Conservation (phyloP, 2,329 filamentous ascomycete genomes). For the Xylaria sp. region DNA sequence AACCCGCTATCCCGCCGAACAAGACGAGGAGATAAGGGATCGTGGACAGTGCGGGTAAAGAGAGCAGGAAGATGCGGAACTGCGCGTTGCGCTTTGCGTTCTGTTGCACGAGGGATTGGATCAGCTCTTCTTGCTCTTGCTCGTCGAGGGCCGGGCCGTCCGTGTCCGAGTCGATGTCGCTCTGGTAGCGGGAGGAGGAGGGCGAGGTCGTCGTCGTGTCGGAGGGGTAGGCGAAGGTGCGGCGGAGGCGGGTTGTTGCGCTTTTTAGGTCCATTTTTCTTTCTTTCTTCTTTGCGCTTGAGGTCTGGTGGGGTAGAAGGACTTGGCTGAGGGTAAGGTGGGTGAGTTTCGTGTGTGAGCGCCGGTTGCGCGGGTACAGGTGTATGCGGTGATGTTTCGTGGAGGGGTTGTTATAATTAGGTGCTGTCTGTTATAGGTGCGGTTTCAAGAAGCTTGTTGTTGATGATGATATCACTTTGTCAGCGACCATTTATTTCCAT, state of each 20-base stretch:
- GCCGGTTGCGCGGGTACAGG: too few species aligned
- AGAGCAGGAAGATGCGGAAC: slow-evolving; percentile 67
- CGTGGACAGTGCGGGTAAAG: slow-evolving; percentile 66
- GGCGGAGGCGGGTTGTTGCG: slow-evolving; percentile 71
- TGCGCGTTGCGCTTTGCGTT: slow-evolving; percentile 68
- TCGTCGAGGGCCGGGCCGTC: slow-evolving; percentile 49
- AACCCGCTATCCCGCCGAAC: slow-evolving; percentile 41
- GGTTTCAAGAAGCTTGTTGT: neutral
- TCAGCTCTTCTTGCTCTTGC: slow-evolving; percentile 73
- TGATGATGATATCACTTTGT: neutral
- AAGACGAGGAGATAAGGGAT: slow-evolving; percentile 66
- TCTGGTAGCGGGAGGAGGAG: slow-evolving; percentile 50
- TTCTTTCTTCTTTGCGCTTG: neutral
- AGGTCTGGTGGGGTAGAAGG: too few species aligned
- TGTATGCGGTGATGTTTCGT: neutral
- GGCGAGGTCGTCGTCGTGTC: slow-evolving; percentile 54
- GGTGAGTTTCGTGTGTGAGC: too few species aligned
- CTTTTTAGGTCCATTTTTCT: slow-evolving; percentile 42
- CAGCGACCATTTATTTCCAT: neutral
- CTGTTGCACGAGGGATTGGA: slow-evolving; percentile 62
- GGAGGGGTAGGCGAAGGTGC: slow-evolving; percentile 78
- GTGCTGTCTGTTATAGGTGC: neutral
- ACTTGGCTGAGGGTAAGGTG: too few species aligned
- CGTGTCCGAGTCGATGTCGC: slow-evolving; percentile 54
- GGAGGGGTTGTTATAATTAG: neutral